These are phyloP conservation scores for Erodium maritimum DNA, from an alignment of 345 rosid species.

Conservation along the genomic window DNA sequence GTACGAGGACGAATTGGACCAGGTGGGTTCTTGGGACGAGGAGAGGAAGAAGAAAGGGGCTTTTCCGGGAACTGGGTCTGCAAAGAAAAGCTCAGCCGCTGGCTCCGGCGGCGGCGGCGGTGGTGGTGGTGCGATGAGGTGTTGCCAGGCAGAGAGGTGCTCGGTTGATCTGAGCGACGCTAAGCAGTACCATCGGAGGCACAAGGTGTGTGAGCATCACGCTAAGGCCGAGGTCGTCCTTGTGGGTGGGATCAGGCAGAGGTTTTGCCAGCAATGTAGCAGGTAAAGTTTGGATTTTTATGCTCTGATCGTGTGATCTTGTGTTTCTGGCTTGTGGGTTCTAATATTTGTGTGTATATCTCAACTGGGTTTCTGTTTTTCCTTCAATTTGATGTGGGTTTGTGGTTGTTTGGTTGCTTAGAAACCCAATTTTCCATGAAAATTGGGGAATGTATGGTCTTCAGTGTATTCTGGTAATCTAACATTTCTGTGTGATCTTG, in stretches of 20 bases:
- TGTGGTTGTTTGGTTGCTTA: no score
- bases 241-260: constrained; percentile 45
- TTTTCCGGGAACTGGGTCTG: constrained; percentile 4
- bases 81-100: constrained; percentile 8
- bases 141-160: constrained; percentile 64
- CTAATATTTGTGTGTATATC: no score
- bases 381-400: background rate
- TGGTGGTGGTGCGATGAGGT: constrained; percentile 20
- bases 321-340: no score
- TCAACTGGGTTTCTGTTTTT: no score
- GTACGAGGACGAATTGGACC: no score
- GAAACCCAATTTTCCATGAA: no score
- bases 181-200: constrained; percentile 53
- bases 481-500: background rate
- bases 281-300: constrained; percentile 25
- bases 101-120: no score
- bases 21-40: constrained; percentile 11
- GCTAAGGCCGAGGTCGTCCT: constrained; percentile 60
- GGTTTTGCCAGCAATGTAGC: constrained; percentile 87
- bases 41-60: constrained; percentile 28
- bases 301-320: no score
- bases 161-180: constrained; percentile 41
- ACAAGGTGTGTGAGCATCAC: constrained; percentile 67
- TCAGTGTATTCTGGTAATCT: no score
- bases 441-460: no score